phyloP scores from a whole-genome alignment of 805 yeast genomes.

The Lipomyces mesembrius region DNA sequence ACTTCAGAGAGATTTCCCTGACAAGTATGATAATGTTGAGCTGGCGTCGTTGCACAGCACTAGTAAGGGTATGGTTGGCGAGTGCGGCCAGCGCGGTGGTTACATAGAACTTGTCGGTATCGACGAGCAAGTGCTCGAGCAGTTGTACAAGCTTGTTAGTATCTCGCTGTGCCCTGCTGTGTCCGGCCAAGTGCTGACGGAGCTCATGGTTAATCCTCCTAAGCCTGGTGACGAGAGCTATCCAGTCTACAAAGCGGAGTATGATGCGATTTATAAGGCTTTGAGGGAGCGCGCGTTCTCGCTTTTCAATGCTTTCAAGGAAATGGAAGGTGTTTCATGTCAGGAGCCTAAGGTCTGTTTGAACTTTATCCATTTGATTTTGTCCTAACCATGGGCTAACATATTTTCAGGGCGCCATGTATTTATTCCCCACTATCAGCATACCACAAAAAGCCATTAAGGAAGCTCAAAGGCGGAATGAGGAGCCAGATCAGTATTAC shows the following conservation, averaged over 20 bases:
- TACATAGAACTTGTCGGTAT: constrained; percentile 94
- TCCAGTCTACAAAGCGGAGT: constrained; percentile 67
- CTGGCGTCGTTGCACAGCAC: constrained; percentile 96
- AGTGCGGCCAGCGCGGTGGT: constrained; percentile 99
- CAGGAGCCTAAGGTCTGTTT: constrained; percentile 61
- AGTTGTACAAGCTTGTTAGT: constrained; percentile 83
- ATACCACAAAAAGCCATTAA: constrained; percentile 67
- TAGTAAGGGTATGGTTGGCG: constrained; percentile 96
- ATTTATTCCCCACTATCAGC: constrained; percentile 80
- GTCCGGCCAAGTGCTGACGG: constrained; percentile 91
- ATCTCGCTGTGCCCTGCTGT: constrained; percentile 94
- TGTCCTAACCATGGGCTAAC: not conserved
- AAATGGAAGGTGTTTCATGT: constrained; percentile 82
- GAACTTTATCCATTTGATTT: not conserved
- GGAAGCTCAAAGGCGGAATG: constrained; percentile 60
- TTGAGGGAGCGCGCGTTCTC: constrained; percentile 65
- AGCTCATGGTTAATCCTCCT: constrained; percentile 94
- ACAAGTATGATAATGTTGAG: constrained; percentile 71
- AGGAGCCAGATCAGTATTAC: constrained; percentile 84
- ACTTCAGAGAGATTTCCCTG: constrained; percentile 59
- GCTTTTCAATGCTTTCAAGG: constrained; percentile 70
- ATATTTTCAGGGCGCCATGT: constrained; percentile 85
- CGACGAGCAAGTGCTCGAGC: constrained; percentile 65
- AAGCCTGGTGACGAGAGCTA: constrained; percentile 73
- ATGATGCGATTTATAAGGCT: constrained; percentile 62